Percentiles rank a stretch among this genome's conserved stretches.
These are phyloP conservation scores for Penicillium expansum DNA, from an alignment of 2,329 filamentous ascomycete species.

Conservation along the genomic window DNA sequence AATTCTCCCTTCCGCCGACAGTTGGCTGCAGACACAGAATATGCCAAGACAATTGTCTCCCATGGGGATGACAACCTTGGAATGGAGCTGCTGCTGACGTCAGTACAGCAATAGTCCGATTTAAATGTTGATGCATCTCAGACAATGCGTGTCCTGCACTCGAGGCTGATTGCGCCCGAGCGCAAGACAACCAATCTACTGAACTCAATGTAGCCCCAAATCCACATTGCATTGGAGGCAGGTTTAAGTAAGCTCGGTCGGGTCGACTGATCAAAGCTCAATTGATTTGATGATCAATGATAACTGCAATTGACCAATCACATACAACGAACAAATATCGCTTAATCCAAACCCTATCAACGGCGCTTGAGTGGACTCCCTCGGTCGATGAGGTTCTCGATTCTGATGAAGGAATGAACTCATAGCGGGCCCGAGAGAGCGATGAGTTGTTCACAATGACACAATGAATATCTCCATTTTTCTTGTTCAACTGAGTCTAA, in stretches of 20 bases:
- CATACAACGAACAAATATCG: not conserved
- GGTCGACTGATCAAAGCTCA: not conserved
- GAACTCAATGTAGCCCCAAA: not conserved
- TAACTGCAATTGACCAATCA: not conserved
- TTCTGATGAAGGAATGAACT: not conserved
- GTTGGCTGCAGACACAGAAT: not conserved
- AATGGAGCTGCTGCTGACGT: conserved; percentile 3
- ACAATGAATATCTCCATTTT: not conserved
- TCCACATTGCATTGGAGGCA: not conserved
- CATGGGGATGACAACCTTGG: not conserved
- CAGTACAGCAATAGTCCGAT: conserved; percentile 2
- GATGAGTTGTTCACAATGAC: not conserved
- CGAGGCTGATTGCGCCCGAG: not conserved
- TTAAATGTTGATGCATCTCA: not conserved
- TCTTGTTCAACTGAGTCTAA: not conserved
- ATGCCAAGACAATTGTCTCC: not conserved
- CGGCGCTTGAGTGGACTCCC: not conserved
- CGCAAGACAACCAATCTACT: not conserved
- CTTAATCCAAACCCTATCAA: not conserved
- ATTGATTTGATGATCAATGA: not conserved
- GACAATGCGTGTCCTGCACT: not conserved
- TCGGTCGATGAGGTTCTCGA: not conserved
- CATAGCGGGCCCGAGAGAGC: not conserved
- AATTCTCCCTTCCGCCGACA: not conserved
- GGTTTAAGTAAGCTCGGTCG: not conserved